phyloP scores from a whole-genome alignment of 108 stramenopile genomes.

The Cyclostephanos tholiformis region DNA sequence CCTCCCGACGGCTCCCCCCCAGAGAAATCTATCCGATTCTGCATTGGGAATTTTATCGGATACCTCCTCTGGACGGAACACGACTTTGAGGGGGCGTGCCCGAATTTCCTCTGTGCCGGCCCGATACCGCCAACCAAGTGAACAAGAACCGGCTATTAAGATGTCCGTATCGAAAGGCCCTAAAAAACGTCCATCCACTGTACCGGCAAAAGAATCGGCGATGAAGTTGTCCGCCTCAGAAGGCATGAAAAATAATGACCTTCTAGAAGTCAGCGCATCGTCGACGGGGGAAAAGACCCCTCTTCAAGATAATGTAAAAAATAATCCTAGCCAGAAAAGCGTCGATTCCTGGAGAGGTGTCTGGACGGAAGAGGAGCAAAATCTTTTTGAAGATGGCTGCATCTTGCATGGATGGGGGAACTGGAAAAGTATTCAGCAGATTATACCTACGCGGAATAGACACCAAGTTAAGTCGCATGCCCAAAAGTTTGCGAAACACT shows the following conservation, averaged over 20 bases:
- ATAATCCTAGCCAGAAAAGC: not conserved
- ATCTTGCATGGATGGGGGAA: constrained; percentile 36
- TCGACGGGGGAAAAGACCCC: not conserved
- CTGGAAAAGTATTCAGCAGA: constrained; percentile 19
- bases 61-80: not conserved
- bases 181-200: no score
- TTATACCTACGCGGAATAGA: constrained; percentile 17
- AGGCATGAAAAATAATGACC: no score
- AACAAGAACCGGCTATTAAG: no score
- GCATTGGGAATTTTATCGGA: not conserved
- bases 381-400: constrained; percentile 17
- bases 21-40: not conserved
- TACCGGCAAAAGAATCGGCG: not conserved
- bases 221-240: not conserved
- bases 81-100: not conserved
- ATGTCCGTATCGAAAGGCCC: no score
- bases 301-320: not conserved
- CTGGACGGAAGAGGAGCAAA: constrained; percentile 22
- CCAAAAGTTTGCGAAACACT: constrained; percentile 29
- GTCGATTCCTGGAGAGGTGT: not conserved
- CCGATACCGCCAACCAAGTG: not conserved
- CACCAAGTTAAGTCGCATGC: constrained; percentile 43
- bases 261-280: not conserved
- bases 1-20: not conserved
- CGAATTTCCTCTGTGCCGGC: not conserved